Evolutionary conservation across 2,329 filamentous ascomycete genomes (phyloP), one percentile per base, ranked within the genome.

Genomic region (Penicillium sp.): DNA sequence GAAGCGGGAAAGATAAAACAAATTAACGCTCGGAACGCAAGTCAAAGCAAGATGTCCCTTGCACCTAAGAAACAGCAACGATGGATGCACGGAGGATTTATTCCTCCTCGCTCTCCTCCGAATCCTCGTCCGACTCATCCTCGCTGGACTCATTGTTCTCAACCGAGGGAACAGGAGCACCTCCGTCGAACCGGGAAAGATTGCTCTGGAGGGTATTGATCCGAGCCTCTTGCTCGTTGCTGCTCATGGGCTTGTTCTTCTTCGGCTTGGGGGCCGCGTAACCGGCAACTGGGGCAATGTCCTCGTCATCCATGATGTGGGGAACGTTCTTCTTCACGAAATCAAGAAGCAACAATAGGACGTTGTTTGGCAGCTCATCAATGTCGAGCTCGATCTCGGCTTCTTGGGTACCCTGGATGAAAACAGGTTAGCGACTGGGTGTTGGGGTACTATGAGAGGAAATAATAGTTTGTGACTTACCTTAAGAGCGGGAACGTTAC

Each of bases 401-500:
- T 62, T 80, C 77, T 64, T 78, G 73, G 33, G 72, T 76, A 63
- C 77, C 75, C 74, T 75, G 31, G 14, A 43, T 19, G 26, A 35
- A 42, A 25, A 35, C n/a, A 52, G 5, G 21, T 64, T 58, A 66
- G 60, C 48, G 59, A 27, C 19, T 47, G 25, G 33, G 25, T 27
- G n/a, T 27, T 13, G 13, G 11, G 26, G 10, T 23, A 35, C 43
- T 21, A 16, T 25, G 19, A 3, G 11, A 27, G n/a, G 51, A 31
- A 42, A 33, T 8, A 21, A 47, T 25, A n/a, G 51, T 44, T 3
- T 53, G 23, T 23, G n/a, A 47, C 75, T 72, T 74, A 79, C 83
- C 81, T 85, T 83, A 79, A 95, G 81, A 81, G 89, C 81, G 77
- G 91, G 78, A 80, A 91, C 75, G 64, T 96, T 93, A 63, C 86